Evolutionary conservation across 2,329 filamentous ascomycete species (phyloP), one percentile per base, ranked within the genome.

Genomic region (Leptographium flavum): DNA sequence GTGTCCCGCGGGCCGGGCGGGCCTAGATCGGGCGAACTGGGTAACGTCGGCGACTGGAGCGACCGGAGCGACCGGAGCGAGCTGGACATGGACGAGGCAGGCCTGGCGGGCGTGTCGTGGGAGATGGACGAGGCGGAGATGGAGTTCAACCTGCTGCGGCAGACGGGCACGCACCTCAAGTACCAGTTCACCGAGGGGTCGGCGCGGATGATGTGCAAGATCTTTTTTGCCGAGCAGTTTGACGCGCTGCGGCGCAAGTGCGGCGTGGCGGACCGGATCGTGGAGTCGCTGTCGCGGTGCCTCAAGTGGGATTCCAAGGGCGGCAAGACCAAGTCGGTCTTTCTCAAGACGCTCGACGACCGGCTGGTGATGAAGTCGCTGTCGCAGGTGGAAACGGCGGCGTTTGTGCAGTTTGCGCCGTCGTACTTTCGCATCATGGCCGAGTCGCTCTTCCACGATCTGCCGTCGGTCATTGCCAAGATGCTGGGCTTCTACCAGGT

Each of bases 401-500:
- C 92, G 0, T 98, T 98, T 62, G 74, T 96, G 53, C 83, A 83
- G 54, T 98, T 98, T 58, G 93, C 92, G 0, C 92, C 92, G 1
- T 87, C 90, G 32, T 98, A 98, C 65, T 98, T 98, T 61, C 83
- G 81, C 55, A 94, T 98, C 59, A 96, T 96, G 81, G 87, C 87
- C 13, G 86, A 96, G 59, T 88, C 87, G 7, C 71, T 98, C 15
- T 98, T 98, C 66, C 88, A 94, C 56, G 88, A 90, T 54, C 71
- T 98, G 2, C 92, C 92, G 1, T 94, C 87, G 1, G 92, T 94
- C 36, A 98, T 98, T 57, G 92, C 92, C 27, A 98, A 98, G 67
- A 98, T 98, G 92, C 77, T 98, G 45, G 92, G 92, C 0, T 93
- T 98, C 60, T 98, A 94, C 66, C 90, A 96, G 56, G 83, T 98